Evolutionary conservation across 495 filamentous ascomycete species (phyloP).

Genomic region (Penicillium lagena): DNA sequence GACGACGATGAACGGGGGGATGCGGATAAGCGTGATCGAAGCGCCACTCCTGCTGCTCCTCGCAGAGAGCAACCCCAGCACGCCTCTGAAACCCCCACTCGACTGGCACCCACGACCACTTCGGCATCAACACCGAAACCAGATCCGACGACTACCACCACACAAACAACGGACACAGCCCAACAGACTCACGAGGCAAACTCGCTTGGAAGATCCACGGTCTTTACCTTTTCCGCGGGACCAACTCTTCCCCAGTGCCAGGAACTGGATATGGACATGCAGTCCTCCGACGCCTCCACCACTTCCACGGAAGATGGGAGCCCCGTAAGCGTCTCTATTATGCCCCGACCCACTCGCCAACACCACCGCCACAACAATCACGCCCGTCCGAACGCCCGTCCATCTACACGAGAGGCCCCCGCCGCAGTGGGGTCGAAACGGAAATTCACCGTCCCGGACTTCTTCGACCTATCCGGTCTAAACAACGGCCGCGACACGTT

Average conservation of each 20-base stretch:
- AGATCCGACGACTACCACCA: slow-evolving; percentile 13
- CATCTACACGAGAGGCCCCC: slow-evolving; percentile 30
- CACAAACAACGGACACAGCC: too few relatives aligned
- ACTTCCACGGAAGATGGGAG: slow-evolving; percentile 26
- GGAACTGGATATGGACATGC: slow-evolving; percentile 64
- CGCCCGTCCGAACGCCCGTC: slow-evolving; percentile 36
- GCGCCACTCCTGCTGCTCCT: slow-evolving; percentile 55
- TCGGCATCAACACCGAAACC: slow-evolving; percentile 27
- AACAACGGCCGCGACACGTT: slow-evolving; percentile 59
- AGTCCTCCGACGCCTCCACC: slow-evolving; percentile 35
- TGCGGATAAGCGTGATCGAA: slow-evolving; percentile 44
- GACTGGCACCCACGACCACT: slow-evolving; percentile 28
- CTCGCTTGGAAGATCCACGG: slow-evolving; percentile 25
- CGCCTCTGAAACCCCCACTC: slow-evolving; percentile 22
- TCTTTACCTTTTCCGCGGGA: slow-evolving; percentile 64
- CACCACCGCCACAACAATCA: slow-evolving; percentile 42
- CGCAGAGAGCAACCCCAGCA: slow-evolving; percentile 41
- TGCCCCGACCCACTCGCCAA: slow-evolving; percentile 45
- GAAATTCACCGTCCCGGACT: slow-evolving; percentile 67
- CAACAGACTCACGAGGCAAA: slow-evolving; percentile 16
- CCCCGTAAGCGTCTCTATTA: slow-evolving; percentile 45
- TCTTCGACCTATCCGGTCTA: slow-evolving; percentile 71
- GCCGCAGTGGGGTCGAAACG: slow-evolving; percentile 69
- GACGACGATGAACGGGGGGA: slow-evolving; percentile 64
- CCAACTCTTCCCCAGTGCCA: slow-evolving; percentile 51